A percentile compares a stretch with the other conserved stretches of the same genome.
Conservation (phyloP, 192 early-diverging fungal genomes). For the Chytriomyces hyalinus region DNA sequence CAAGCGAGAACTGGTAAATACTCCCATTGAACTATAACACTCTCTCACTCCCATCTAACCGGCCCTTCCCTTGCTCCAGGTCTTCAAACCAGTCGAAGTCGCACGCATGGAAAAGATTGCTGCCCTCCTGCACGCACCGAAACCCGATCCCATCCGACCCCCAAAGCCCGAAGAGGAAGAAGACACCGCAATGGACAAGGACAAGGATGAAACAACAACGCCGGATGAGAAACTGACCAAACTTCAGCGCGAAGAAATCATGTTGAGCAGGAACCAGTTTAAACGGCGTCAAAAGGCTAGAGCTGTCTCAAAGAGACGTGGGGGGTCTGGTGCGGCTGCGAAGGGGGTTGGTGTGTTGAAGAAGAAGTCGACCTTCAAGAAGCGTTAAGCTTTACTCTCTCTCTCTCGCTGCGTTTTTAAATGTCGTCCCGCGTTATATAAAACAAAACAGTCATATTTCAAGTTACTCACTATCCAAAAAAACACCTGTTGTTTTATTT, state of each 20-base stretch:
- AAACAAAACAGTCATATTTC: constrained; percentile 3
- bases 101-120: constrained; percentile 25
- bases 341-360: constrained; percentile 6
- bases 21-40: neutral
- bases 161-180: constrained; percentile 8
- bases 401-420: too few relatives aligned
- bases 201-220: constrained; percentile 9
- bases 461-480: neutral
- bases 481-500: neutral
- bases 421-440: too few relatives aligned
- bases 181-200: constrained; percentile 1
- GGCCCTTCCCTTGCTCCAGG: neutral
- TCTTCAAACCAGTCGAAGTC: constrained; percentile 40
- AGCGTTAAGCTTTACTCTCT: too few relatives aligned
- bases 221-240: constrained; percentile 15
- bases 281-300: constrained; percentile 29
- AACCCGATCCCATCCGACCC: neutral
- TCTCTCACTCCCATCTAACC: neutral
- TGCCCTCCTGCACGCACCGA: constrained; percentile 12
- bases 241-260: constrained; percentile 25
- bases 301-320: constrained; percentile 7
- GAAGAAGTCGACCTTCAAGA: constrained; percentile 12
- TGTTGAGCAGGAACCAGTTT: constrained; percentile 37
- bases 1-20: constrained; percentile 22
- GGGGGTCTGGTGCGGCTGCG: neutral